Evolutionary conservation across 192 early-diverging fungal species (phyloP).

Genomic region (Coemansia sp.): DNA sequence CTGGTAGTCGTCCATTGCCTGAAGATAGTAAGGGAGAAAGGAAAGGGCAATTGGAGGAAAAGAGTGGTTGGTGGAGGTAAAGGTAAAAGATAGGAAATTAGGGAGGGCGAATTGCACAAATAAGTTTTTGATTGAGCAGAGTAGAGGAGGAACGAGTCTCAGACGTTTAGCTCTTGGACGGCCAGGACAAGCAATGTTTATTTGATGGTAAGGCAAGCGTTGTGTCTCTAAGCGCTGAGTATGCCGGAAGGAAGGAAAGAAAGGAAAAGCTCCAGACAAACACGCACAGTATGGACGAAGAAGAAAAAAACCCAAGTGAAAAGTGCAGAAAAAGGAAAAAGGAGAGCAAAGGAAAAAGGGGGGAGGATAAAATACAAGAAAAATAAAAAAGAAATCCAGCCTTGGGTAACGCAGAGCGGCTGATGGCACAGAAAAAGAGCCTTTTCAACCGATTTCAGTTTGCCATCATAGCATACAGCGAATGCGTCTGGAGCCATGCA

Average conservation of each 20-base stretch:
- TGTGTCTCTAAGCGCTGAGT: too few species aligned
- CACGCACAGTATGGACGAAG: neutral
- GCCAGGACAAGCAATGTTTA: too few species aligned
- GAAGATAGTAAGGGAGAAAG: neutral
- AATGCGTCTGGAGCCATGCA: too few species aligned
- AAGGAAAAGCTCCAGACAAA: neutral
- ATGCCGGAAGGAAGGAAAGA: neutral
- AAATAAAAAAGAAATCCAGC: neutral
- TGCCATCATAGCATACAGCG: too few species aligned
- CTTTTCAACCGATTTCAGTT: too few species aligned
- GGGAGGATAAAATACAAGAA: neutral
- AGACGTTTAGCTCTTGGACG: too few species aligned
- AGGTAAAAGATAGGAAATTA: neutral
- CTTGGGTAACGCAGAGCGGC: neutral
- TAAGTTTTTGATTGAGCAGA: too few species aligned
- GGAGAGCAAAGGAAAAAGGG: neutral
- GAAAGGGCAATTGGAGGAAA: neutral
- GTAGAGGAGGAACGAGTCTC: too few species aligned
- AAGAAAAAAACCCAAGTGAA: neutral
- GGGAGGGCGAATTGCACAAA: neutral
- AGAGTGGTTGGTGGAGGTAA: neutral
- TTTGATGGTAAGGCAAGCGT: too few species aligned
- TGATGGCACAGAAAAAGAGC: neutral
- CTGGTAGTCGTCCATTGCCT: constrained; percentile 37
- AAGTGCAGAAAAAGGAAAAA: neutral